Conservation (phyloP, 148 eudicot genomes). For the Amaranthus palmeri region DNA sequence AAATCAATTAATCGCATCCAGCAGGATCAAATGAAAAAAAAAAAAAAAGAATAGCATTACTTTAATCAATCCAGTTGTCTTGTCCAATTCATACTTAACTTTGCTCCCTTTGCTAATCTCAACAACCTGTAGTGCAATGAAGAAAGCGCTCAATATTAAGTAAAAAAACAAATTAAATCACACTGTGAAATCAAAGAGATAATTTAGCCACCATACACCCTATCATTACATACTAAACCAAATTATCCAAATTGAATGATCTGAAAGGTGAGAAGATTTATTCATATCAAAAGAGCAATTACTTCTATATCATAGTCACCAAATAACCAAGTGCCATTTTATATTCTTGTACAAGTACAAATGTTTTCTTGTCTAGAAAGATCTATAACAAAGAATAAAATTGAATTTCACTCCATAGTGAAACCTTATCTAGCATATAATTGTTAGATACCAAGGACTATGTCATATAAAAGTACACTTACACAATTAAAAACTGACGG, state of each 20-base stretch:
- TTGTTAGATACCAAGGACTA: not conserved
- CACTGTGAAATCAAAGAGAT: not conserved
- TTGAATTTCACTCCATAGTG: not conserved
- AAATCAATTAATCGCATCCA: not conserved
- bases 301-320: not conserved
- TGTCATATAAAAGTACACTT: conserved; percentile 26
- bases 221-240: not conserved
- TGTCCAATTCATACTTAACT: conserved; percentile 93
- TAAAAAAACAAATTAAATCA: not conserved
- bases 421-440: not conserved
- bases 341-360: not conserved
- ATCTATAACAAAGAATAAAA: not conserved
- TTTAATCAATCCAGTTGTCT: conserved; percentile 77
- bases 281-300: not conserved
- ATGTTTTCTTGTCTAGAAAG: not conserved
- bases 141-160: not conserved
- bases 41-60: conserved; percentile 30
- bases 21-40: not conserved
- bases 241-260: not conserved
- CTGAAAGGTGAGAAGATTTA: not conserved
- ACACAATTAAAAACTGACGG: conserved; percentile 80
- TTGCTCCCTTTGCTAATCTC: conserved; percentile 93
- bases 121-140: conserved; percentile 54
- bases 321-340: not conserved
- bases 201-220: not conserved